Conservation (phyloP, 768 basidiomycete genomes). For the Termitomyces titanicus region DNA sequence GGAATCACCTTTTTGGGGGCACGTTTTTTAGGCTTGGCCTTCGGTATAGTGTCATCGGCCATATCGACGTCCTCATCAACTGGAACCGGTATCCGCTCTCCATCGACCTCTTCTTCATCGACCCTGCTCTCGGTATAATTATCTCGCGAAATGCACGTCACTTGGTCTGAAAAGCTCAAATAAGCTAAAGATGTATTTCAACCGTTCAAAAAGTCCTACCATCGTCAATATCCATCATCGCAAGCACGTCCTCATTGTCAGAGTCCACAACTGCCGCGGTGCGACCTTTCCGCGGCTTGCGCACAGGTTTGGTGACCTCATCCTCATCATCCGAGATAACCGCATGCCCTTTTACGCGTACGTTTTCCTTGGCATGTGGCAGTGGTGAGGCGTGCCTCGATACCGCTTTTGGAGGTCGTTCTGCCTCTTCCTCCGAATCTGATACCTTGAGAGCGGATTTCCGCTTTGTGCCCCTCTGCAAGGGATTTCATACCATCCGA, state of each 20-base stretch:
- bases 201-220: conserved; percentile 33
- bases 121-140: conserved; percentile 4
- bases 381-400: conserved; percentile 6
- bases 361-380: conserved; percentile 14
- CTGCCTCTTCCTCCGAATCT: conserved; percentile 22
- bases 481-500: neutral
- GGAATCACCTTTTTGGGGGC: conserved; percentile 63
- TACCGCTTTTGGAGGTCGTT: conserved; percentile 1
- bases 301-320: conserved; percentile 28
- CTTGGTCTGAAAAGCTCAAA: conserved; percentile 24
- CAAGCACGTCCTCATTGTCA: conserved; percentile 45
- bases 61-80: conserved; percentile 35
- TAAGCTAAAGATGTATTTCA: neutral
- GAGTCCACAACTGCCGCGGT: conserved; percentile 27
- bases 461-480: conserved; percentile 37
- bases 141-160: conserved; percentile 24
- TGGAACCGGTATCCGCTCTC: conserved; percentile 20
- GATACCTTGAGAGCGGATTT: conserved; percentile 36
- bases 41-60: conserved; percentile 28
- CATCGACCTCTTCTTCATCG: conserved; percentile 21
- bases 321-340: conserved; percentile 66
- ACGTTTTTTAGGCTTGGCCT: conserved; percentile 33
- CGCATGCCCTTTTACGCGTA: conserved; percentile 43
- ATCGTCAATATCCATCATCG: conserved; percentile 79
- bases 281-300: conserved; percentile 28